phyloP scores from a whole-genome alignment of 768 basidiomycete species.

The Suillus ampliporus region DNA sequence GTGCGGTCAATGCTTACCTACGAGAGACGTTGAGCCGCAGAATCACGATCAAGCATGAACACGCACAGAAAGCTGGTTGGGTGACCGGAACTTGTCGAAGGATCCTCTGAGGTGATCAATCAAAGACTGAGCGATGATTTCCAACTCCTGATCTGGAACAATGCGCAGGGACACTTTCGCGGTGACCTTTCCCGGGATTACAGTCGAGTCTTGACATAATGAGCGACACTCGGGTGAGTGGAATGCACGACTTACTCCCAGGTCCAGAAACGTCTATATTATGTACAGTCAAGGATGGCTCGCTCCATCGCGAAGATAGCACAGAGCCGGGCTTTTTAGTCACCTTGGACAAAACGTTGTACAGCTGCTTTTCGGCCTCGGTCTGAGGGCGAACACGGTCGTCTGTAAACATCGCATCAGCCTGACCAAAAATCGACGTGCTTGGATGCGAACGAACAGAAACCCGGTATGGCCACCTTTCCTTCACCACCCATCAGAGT shows the following conservation, averaged over 20 bases:
- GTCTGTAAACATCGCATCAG: conserved; percentile 49
- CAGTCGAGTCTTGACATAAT: conserved; percentile 67
- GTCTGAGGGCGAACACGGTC: conserved; percentile 76
- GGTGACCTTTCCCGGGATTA: conserved; percentile 86
- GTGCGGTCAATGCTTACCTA: conserved; percentile 82
- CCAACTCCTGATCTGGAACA: conserved; percentile 90
- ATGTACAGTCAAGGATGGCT: conserved; percentile 90
- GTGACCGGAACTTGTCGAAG: conserved; percentile 66
- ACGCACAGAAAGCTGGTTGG: conserved; percentile 73
- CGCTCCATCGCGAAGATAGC: conserved; percentile 83
- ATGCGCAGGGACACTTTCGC: conserved; percentile 90
- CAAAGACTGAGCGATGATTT: conserved; percentile 66
- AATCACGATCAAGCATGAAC: neutral
- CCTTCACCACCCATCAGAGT: conserved; percentile 65
- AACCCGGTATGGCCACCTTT: conserved; percentile 73
- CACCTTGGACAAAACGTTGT: conserved; percentile 69
- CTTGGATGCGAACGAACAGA: conserved; percentile 64
- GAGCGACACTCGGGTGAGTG: neutral
- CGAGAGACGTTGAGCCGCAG: neutral
- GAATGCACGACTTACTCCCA: conserved; percentile 55
- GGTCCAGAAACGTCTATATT: conserved; percentile 84
- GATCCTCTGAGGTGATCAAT: conserved; percentile 59
- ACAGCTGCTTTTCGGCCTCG: conserved; percentile 68
- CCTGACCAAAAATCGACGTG: neutral
- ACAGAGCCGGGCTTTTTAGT: conserved; percentile 71